phyloP scores from a whole-genome alignment of 768 basidiomycete species.

The Atractiella rhizophila region DNA sequence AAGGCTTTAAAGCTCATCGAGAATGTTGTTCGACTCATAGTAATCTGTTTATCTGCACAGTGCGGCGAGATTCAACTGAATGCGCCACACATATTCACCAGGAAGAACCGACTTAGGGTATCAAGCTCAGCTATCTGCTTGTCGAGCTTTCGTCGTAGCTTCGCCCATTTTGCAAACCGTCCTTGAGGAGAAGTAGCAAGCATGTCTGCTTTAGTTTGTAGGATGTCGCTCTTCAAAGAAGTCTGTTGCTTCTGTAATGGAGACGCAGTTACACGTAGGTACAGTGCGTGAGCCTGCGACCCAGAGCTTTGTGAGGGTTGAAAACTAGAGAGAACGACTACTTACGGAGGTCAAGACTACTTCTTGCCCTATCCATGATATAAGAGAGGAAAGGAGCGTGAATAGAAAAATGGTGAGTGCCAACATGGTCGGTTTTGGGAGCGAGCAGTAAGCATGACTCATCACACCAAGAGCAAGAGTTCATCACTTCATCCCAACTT shows the following conservation, averaged over 20 bases:
- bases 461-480: no score
- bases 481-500: no score
- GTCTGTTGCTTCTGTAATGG: constrained; percentile 30
- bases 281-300: no score
- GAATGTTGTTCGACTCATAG: constrained; percentile 37
- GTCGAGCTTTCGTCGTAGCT: constrained; percentile 65
- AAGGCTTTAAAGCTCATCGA: constrained; percentile 42
- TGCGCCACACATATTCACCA: not conserved
- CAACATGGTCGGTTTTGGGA: no score
- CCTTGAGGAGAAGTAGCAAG: constrained; percentile 79
- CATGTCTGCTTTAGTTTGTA: constrained; percentile 58
- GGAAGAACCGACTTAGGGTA: constrained; percentile 43
- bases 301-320: no score
- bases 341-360: no score
- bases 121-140: constrained; percentile 76
- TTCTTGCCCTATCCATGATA: no score
- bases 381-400: no score
- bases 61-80: not conserved
- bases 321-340: no score
- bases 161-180: constrained; percentile 97
- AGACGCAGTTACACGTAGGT: no score
- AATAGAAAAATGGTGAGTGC: no score
- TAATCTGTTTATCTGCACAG: constrained; percentile 6
- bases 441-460: no score
- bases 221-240: constrained; percentile 50